Evolutionary conservation across 2,329 filamentous ascomycete species (phyloP), one percentile per base, ranked within the genome.

Genomic region (Arthrocladium fulminans): DNA sequence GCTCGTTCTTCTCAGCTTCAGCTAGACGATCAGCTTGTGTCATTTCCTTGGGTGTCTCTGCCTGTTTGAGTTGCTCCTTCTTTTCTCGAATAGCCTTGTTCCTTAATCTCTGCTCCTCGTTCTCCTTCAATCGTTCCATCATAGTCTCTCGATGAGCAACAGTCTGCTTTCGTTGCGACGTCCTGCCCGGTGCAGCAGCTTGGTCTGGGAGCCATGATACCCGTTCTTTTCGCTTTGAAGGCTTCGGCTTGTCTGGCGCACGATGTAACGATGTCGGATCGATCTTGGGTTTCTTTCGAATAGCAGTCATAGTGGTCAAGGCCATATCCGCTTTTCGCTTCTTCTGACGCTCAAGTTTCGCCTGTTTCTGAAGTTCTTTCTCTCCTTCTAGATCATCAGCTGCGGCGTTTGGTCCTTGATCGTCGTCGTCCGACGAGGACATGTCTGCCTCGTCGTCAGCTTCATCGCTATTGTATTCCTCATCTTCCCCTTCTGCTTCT

Each of bases 21-120:
- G 80, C 82, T 23, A 96, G 73, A 30, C 88, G 79, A 63, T 97
- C 83, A 38, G 80, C 87, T 66, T 96, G 90, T 4, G 88, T 94
- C 79, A 94, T 81, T 23, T 84, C 77, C 50, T 84, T 84, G 47
- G 86, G 86, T 66, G 88, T 87, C 54, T 80, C 70, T 47, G 84
- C 85, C 54, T 84, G 83, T 57, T 87, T 77, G 45, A 74, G 70
- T 58, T 74, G 73, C 52, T 78, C 76, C 7, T 79, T 77, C 53
- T 75, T 72, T 59, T 79, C 75, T 75, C 82, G 81, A 49, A 76
- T 73, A 49, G 72, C 74, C 27, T 73, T 69, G 10, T 71, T 57
- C 34, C 69, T 66, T 30, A 69, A 62, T 9, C 72, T 68, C 49
- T 68, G 69, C 55, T 71, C 66, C 57, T 73, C 71, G 47, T 68